Conservation (phyloP, 83 land plant genomes). For the Picea mariana region DNA sequence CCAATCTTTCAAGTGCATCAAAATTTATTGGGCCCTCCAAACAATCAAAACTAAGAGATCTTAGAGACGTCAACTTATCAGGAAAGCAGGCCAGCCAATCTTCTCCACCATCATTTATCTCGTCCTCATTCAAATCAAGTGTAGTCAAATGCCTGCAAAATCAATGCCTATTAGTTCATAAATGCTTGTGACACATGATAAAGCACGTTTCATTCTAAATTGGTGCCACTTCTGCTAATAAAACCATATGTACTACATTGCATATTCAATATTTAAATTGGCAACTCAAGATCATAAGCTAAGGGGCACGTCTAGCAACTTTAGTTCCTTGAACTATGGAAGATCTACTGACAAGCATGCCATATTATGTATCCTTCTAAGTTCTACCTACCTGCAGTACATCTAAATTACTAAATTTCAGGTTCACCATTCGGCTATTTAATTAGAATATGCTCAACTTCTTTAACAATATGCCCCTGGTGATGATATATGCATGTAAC, state of each 20-base stretch:
- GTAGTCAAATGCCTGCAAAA: conserved; percentile 61
- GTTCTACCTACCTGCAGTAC: neutral
- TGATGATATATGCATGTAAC: neutral
- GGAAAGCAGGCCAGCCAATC: conserved; percentile 83
- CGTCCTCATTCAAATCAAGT: conserved; percentile 77
- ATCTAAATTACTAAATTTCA: neutral
- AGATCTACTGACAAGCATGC: neutral
- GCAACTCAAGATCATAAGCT: neutral
- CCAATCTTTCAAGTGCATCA: conserved; percentile 63
- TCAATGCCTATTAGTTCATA: conserved; percentile 5
- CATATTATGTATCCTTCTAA: neutral
- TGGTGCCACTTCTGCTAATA: neutral
- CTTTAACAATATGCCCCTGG: neutral
- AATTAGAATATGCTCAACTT: neutral
- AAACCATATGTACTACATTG: neutral
- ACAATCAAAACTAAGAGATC: conserved; percentile 74
- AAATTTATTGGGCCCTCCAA: conserved; percentile 52
- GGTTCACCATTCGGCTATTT: neutral
- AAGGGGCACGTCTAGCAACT: neutral
- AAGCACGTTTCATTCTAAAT: neutral
- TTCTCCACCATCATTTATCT: conserved; percentile 51
- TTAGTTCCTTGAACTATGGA: neutral
- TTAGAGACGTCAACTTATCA: conserved; percentile 42
- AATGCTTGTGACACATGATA: neutral
- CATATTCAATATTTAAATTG: neutral